A percentile compares a stretch with the other conserved stretches of the same genome.
These are phyloP conservation scores for Ricinus communis DNA, from an alignment of 345 rosid genomes.

Conservation along the genomic window DNA sequence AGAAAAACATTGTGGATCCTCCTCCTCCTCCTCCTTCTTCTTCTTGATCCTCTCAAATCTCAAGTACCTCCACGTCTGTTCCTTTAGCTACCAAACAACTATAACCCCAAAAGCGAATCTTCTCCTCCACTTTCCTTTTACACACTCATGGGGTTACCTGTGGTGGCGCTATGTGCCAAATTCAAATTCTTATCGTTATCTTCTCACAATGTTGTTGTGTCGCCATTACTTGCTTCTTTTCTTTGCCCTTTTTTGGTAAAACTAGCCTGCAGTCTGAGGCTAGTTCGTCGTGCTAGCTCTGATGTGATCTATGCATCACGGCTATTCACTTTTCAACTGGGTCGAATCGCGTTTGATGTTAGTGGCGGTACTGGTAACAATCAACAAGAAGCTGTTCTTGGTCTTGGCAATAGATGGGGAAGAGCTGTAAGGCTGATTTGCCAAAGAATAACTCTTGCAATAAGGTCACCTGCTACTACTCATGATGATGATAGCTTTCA, in stretches of 20 bases:
- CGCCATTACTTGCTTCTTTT: too few relatives aligned
- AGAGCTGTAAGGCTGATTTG: conserved; percentile 25
- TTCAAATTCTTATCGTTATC: conserved; percentile 18
- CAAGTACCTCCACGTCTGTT: neutral
- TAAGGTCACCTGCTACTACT: neutral
- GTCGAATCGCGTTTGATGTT: conserved; percentile 3
- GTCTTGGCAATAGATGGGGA: conserved; percentile 25
- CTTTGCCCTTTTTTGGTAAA: neutral
- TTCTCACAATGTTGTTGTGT: neutral
- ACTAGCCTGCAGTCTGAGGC: conserved; percentile 18
- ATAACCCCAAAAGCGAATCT: neutral
- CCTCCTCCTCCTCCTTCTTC: neutral
- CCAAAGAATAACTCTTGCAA: conserved; percentile 16
- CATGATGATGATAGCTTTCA: conserved; percentile 27
- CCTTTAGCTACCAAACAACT: neutral
- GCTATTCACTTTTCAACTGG: conserved; percentile 25
- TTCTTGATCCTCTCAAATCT: too few relatives aligned
- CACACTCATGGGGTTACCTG: conserved; percentile 27
- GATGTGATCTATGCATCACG: conserved; percentile 13
- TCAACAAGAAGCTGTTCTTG: too few relatives aligned
- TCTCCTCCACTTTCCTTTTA: too few relatives aligned
- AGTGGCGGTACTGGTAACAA: too few relatives aligned
- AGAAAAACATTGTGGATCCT: too few relatives aligned
- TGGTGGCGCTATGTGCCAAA: conserved; percentile 28
- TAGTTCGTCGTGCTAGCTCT: conserved; percentile 6